Conservation (phyloP, 805 yeast genomes). For the Starmerella scarabaei region DNA sequence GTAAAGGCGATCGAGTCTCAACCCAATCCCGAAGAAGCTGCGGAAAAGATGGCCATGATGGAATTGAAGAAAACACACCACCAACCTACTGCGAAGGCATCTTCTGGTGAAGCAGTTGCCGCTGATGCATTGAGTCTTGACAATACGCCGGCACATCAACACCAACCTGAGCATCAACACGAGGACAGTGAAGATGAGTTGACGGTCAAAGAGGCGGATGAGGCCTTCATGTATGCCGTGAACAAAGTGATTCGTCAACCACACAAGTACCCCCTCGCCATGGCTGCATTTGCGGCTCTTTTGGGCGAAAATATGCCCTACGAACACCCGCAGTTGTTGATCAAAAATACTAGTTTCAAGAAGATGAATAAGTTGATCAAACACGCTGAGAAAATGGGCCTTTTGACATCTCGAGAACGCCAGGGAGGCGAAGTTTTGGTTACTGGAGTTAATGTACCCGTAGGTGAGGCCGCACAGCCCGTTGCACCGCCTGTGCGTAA, state of each 20-base stretch:
- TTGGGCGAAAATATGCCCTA: constrained; percentile 61
- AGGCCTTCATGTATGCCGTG: constrained; percentile 57
- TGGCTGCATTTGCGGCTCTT: constrained; percentile 54
- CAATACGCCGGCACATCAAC: neutral
- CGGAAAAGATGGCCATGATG: constrained; percentile 7
- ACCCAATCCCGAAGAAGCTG: constrained; percentile 30
- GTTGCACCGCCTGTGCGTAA: constrained; percentile 7
- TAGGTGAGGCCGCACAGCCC: constrained; percentile 6
- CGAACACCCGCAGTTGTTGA: constrained; percentile 27
- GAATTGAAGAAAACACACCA: too few relatives aligned
- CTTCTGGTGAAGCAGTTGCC: constrained; percentile 5
- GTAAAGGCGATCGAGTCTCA: constrained; percentile 7
- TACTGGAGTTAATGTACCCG: constrained; percentile 32
- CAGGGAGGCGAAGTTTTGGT: constrained; percentile 67
- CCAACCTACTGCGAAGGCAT: neutral
- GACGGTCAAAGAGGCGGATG: constrained; percentile 29
- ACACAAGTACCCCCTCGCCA: constrained; percentile 42
- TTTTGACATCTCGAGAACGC: constrained; percentile 64
- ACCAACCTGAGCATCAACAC: constrained; percentile 1
- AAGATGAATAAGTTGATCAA: constrained; percentile 76
- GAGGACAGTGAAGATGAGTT: constrained; percentile 10
- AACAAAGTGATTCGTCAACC: constrained; percentile 48
- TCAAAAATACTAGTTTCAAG: constrained; percentile 79
- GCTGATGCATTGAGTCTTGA: constrained; percentile 5
- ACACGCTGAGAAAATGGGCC: constrained; percentile 66